Evolutionary conservation across 139 green algal species (phyloP).

Genomic region (Cymbomonas tetramitiformis): DNA sequence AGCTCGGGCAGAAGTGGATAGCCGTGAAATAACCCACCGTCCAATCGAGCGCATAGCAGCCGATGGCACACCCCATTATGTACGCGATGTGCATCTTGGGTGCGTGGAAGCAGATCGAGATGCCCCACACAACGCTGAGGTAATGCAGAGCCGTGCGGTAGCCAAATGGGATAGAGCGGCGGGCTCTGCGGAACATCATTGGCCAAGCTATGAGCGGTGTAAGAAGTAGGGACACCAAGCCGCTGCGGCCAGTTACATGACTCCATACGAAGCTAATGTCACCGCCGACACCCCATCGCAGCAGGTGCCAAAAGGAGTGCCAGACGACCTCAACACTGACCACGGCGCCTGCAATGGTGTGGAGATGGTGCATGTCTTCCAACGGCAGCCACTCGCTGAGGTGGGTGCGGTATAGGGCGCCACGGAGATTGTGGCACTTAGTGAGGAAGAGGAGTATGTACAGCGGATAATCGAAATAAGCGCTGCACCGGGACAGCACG

Average conservation of each 20-base stretch:
- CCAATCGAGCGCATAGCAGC: background rate
- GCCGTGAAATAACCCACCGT: background rate
- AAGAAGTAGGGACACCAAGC: background rate
- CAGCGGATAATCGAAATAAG: conserved; percentile 12
- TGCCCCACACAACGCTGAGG: background rate
- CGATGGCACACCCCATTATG: background rate
- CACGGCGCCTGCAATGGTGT: conserved; percentile 1
- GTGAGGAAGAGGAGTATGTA: conserved; percentile 8
- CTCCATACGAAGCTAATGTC: background rate
- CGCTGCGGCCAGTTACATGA: background rate
- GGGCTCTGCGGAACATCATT: background rate
- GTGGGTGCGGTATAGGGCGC: background rate
- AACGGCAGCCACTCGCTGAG: background rate
- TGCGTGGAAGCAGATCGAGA: background rate
- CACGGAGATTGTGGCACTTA: conserved; percentile 7
- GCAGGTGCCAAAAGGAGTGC: conserved; percentile 4
- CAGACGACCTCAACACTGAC: conserved; percentile 1
- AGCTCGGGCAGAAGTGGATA: background rate
- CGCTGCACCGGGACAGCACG: background rate
- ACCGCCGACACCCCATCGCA: background rate
- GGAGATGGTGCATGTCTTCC: conserved; percentile 4
- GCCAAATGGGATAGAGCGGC: background rate
- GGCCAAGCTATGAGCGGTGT: conserved; percentile 8
- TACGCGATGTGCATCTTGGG: background rate
- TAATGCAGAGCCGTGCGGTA: conserved; percentile 6